Evolutionary conservation across 2,329 filamentous ascomycete genomes (phyloP).

Genomic region (Scedosporium minutisporum): DNA sequence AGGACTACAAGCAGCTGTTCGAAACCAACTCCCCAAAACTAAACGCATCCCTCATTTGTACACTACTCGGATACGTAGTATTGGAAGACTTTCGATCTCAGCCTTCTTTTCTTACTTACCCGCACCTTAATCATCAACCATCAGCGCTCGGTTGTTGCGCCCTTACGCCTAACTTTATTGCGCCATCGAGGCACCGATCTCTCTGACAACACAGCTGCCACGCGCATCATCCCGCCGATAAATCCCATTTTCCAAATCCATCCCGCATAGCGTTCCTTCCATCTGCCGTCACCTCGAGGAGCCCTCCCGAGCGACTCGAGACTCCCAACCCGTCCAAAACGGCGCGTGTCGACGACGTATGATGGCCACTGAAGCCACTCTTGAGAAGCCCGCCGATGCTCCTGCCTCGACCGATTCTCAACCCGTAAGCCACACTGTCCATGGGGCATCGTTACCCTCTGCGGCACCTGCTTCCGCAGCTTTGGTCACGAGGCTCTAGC

Average conservation of each 20-base stretch:
- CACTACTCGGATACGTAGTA: not conserved
- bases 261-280: not conserved
- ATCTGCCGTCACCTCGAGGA: constrained; percentile 1
- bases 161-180: not conserved
- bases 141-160: not conserved
- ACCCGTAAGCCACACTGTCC: constrained; percentile 27
- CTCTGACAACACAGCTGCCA: not conserved
- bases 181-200: not conserved
- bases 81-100: not conserved
- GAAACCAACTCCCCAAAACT: constrained; percentile 2
- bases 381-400: constrained; percentile 44
- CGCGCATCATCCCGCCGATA: not conserved
- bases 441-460: not conserved
- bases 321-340: constrained; percentile 1
- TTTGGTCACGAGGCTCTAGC: not conserved
- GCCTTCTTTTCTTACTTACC: not conserved
- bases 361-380: constrained; percentile 55
- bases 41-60: not conserved
- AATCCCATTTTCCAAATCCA: not conserved
- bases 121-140: not conserved
- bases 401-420: constrained; percentile 35
- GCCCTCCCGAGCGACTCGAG: constrained; percentile 5
- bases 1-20: not conserved
- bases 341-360: constrained; percentile 33
- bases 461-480: not conserved